These are phyloP conservation scores for Cladosporium phlei DNA, from an alignment of 2,329 filamentous ascomycete genomes.

Conservation along the genomic window DNA sequence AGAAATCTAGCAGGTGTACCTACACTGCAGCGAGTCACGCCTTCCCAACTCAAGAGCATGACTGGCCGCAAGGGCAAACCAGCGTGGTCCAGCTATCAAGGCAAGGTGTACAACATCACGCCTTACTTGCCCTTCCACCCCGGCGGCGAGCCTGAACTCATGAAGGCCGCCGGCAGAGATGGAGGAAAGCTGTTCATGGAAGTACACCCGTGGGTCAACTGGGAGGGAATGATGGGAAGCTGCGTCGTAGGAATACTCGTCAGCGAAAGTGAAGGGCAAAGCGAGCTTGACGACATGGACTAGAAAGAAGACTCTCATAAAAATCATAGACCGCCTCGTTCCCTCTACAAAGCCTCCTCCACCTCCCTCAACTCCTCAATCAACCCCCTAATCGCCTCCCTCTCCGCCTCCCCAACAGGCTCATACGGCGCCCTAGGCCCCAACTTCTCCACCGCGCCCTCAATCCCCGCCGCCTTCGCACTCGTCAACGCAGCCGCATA, in stretches of 20 bases:
- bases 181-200: constrained; percentile 59
- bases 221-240: constrained; percentile 60
- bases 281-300: constrained; percentile 55
- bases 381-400: constrained; percentile 38
- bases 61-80: constrained; percentile 77
- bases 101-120: constrained; percentile 89
- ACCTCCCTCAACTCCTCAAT: constrained; percentile 40
- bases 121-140: constrained; percentile 90
- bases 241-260: constrained; percentile 60
- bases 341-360: constrained; percentile 31
- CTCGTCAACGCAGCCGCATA: constrained; percentile 58
- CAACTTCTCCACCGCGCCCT: constrained; percentile 54
- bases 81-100: constrained; percentile 85
- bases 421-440: constrained; percentile 60
- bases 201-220: constrained; percentile 64
- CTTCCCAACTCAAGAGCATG: constrained; percentile 69
- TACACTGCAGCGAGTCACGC: constrained; percentile 68
- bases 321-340: neutral
- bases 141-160: constrained; percentile 74
- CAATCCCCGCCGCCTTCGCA: constrained; percentile 56
- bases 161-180: constrained; percentile 72
- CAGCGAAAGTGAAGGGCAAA: constrained; percentile 45
- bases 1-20: constrained; percentile 44
- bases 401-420: constrained; percentile 39
- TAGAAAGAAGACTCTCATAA: constrained; percentile 26